Percentiles rank a stretch among this genome's conserved stretches.
These are phyloP conservation scores for Quercus wislizeni DNA, from an alignment of 306 rosid genomes.

Conservation along the genomic window DNA sequence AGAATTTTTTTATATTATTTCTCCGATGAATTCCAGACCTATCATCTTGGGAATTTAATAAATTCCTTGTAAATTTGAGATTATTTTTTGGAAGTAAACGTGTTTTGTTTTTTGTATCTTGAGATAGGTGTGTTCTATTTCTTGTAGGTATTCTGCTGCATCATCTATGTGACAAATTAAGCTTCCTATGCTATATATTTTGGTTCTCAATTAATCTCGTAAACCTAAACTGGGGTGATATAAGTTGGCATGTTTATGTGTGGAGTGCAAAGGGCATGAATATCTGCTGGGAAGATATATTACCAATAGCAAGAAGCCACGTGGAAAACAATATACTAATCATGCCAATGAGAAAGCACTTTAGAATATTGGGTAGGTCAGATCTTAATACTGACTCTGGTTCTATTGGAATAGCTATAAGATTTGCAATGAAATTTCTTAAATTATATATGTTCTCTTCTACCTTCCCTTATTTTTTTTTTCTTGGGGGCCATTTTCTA, in stretches of 20 bases:
- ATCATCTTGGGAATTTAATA: rapidly evolving
- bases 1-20: too few relatives aligned
- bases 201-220: too few relatives aligned
- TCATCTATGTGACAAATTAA: too few relatives aligned
- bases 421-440: not conserved
- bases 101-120: too few relatives aligned
- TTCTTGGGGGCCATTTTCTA: not conserved
- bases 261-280: constrained; percentile 36
- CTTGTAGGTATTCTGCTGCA: too few relatives aligned
- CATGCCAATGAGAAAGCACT: constrained; percentile 38
- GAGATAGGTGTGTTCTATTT: too few relatives aligned
- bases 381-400: constrained; percentile 23
- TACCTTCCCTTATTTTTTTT: not conserved
- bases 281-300: constrained; percentile 57
- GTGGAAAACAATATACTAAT: constrained; percentile 28
- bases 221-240: too few relatives aligned
- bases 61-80: too few relatives aligned
- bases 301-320: constrained; percentile 37
- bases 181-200: too few relatives aligned
- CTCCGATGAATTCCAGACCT: too few relatives aligned
- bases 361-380: constrained; percentile 67
- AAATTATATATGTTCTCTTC: constrained; percentile 9
- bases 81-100: too few relatives aligned
- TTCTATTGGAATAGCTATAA: constrained; percentile 15
- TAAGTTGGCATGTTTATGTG: constrained; percentile 18